Evolutionary conservation across 1,284 basidiomycete species (phyloP).

Genomic region (Moesziomyces parantarcticus): DNA sequence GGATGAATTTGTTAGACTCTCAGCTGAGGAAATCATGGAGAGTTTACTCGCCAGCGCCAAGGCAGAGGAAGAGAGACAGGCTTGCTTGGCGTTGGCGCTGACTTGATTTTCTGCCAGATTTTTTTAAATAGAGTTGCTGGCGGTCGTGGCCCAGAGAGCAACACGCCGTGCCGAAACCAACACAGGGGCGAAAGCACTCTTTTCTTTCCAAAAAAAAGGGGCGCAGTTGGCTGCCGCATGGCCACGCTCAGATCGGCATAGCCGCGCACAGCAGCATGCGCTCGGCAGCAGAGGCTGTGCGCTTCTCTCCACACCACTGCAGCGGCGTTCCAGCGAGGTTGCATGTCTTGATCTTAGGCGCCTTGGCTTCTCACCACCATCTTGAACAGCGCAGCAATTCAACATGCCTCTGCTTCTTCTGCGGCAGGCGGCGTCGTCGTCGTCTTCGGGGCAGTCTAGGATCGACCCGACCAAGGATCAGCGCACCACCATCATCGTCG

Average conservation of each 20-base stretch:
- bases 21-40: no score
- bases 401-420: background rate
- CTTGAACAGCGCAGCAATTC: background rate
- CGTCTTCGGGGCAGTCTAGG: slow-evolving; percentile 16
- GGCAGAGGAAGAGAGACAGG: no score
- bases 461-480: slow-evolving; percentile 60
- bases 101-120: background rate
- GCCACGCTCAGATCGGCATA: background rate
- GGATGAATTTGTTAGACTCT: slow-evolving; percentile 2
- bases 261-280: background rate
- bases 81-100: background rate
- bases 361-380: background rate
- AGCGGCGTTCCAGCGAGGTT: no score
- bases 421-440: background rate
- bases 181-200: slow-evolving; percentile 7
- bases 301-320: background rate
- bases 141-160: slow-evolving; percentile 4
- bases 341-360: no score
- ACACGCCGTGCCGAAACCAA: slow-evolving; percentile 7
- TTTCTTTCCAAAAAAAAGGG: background rate
- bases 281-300: background rate
- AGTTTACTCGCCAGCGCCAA: no score
- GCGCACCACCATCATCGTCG: slow-evolving; percentile 64
- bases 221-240: no score
- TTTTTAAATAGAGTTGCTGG: slow-evolving; percentile 4